phyloP scores from a whole-genome alignment of 2,329 filamentous ascomycete species.

The Sordariomycetes sp. region DNA sequence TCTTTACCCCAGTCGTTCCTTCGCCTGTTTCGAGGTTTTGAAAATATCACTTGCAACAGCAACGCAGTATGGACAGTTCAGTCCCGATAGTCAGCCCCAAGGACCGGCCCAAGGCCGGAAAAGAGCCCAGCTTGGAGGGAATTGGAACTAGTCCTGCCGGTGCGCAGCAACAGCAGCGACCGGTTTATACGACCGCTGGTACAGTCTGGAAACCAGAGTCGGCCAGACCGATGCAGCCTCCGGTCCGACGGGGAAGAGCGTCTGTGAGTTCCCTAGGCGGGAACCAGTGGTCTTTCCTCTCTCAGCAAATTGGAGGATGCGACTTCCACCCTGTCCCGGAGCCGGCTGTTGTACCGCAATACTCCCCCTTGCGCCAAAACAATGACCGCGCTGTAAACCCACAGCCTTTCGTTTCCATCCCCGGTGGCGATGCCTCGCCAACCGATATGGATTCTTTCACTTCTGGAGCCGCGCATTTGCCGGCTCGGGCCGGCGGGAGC shows the following conservation, averaged over 20 bases:
- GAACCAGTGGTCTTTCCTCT: background rate
- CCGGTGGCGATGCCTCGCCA: background rate
- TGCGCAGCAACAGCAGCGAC: constrained; percentile 12
- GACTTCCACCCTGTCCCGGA: background rate
- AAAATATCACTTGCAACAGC: background rate
- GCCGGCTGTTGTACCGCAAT: constrained; percentile 18
- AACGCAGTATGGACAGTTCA: background rate
- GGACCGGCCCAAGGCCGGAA: background rate
- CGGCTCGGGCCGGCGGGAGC: background rate
- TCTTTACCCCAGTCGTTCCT: background rate
- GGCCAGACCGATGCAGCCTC: constrained; percentile 32
- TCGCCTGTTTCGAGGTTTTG: background rate
- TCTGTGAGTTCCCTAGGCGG: constrained; percentile 9
- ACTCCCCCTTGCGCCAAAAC: constrained; percentile 40
- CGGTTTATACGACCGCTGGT: constrained; percentile 42
- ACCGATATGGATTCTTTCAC: constrained; percentile 2
- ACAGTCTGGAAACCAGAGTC: constrained; percentile 37
- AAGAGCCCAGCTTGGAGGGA: background rate
- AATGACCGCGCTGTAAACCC: constrained; percentile 36
- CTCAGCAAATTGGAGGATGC: background rate
- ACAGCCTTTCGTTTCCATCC: background rate
- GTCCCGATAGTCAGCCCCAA: background rate
- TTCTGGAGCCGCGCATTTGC: background rate
- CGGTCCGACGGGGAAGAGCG: constrained; percentile 33
- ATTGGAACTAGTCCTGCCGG: background rate